Base-by-base conservation (phyloP, 2,329 filamentous ascomycete genomes). In the Curvularia sp. region DNA sequence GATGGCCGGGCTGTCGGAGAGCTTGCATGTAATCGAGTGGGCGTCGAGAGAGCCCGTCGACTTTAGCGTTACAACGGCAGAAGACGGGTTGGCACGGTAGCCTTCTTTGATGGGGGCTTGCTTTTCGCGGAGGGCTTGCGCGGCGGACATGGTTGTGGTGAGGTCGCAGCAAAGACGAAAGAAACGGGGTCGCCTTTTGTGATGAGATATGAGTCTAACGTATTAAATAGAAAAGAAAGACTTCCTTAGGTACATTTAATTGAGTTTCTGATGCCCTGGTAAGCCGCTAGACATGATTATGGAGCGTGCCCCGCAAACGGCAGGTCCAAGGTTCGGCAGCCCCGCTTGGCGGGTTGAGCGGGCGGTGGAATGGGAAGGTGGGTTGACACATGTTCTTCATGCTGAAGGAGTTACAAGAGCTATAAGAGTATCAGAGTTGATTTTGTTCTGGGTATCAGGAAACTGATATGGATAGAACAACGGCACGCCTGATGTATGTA, bases 61-160 rank as follows among this genome's bases (percentile, higher is more conserved):
- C 41, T 75, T 79, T 27, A 83, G 76, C 0, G 81, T 82, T 15
- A 83, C 76, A 49, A 82, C 55, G 12, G 81, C 81, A 46, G 78
- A 74, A 12, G 76, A 74, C 1, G 81, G 80, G 60, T 81, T 74
- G 42, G 66, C 68, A 55, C 76, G 78, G 69, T 83, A 83, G 53
- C 67, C 61, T 13, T 79, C 76, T 69, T 83, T 83, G 52, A 83
- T 77, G 12, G 81, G 81, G 10, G 79, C 80, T 73, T 83, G 81
- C 57, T 78, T 80, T 49, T 75, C 74, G 64, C 81, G 80, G 49
- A 83, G 79, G 34, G 77, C 62, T 64, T 71, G 66, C 12, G 71
- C 63, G 54, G 66, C 58, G 25, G 71, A 67, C 72, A 74, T 74
- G 50, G 15, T 61, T 25, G 49, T 12, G n/a, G 19, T 49, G 25